phyloP scores from a whole-genome alignment of 306 rosid species.

The Quercus parvula region DNA sequence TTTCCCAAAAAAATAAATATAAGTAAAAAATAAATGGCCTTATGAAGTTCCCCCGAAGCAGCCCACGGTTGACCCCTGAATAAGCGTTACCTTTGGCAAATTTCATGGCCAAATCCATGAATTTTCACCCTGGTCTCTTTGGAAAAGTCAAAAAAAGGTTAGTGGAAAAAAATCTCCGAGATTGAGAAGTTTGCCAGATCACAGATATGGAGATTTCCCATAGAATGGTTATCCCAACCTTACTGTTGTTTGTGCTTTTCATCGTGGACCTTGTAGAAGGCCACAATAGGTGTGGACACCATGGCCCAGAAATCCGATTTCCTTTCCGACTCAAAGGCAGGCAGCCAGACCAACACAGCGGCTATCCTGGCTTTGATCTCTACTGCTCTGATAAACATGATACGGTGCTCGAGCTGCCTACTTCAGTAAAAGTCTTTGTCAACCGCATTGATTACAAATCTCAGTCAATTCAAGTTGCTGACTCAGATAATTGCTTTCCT shows the following conservation, averaged over 20 bases:
- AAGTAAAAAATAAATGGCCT: too few relatives aligned
- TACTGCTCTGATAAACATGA: background rate
- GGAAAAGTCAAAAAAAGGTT: too few relatives aligned
- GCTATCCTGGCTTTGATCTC: background rate
- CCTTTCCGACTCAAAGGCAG: constrained; percentile 22
- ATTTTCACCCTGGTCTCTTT: too few relatives aligned
- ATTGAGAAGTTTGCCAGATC: background rate
- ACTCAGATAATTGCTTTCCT: background rate
- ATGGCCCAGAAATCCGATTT: constrained; percentile 16
- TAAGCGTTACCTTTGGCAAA: too few relatives aligned
- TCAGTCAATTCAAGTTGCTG: background rate
- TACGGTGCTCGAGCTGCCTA: background rate
- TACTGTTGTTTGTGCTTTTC: background rate
- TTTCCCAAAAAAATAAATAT: too few relatives aligned
- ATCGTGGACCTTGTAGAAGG: background rate
- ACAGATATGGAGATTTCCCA: background rate
- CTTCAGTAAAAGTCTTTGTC: background rate
- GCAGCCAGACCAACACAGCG: background rate
- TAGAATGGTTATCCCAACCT: background rate
- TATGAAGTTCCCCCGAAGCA: too few relatives aligned
- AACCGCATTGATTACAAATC: background rate
- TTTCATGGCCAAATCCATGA: too few relatives aligned
- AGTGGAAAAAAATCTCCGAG: too few relatives aligned
- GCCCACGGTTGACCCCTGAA: too few relatives aligned
- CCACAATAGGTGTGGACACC: background rate